Base-by-base conservation (phyloP, 1,139 yeast genomes). In the Taphrina flavorubra region DNA sequence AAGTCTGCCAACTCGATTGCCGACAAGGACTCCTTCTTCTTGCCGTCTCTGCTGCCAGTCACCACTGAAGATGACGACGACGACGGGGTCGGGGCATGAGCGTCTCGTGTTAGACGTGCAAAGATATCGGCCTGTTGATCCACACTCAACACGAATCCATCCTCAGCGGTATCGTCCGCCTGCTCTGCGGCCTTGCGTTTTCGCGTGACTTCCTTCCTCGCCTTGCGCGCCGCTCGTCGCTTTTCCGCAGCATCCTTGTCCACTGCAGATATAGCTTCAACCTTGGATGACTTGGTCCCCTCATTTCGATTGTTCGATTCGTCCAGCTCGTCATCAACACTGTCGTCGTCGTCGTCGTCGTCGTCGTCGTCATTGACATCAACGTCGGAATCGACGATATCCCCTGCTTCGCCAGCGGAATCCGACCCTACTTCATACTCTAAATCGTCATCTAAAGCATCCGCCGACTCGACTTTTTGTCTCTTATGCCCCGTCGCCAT, bases 391-490 rank as follows among this genome's bases (percentile, higher is more conserved):
- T n/a, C 31, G 13, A 56, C 34, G 42, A 42, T 57, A 11, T 59
- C 42, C 18, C 10, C 67, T 14, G 25, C 55, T 40, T 63, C 67
- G 1, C 40, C 67, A 18, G 59, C 66, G 25, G 60, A 58, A 37
- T 63, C 67, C 7, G 67, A 63, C 4, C 57, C 67, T 1, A 63
- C 67, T 44, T 53, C 61, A 34, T 63, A 63, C n/a, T 63, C 67
- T n/a, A 63, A 46, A 55, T 31, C 67, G 20, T 63, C 67, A 16
- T 63, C 61, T 34, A 63, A 49, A 0, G 67, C 60, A 55, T 63
- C 67, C 39, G 56, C 67, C 8, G 67, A 63, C 51, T 62, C 51
- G 16, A 61, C 65, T 7, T 44, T 58, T 16, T 39, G 51, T 16
- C 37, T n/a, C 49, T 53, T 53, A 14, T 36, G 34, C 13, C 44